These are phyloP conservation scores for Vaccinium vitisidaea DNA, from an alignment of 148 eudicot species.

Conservation along the genomic window DNA sequence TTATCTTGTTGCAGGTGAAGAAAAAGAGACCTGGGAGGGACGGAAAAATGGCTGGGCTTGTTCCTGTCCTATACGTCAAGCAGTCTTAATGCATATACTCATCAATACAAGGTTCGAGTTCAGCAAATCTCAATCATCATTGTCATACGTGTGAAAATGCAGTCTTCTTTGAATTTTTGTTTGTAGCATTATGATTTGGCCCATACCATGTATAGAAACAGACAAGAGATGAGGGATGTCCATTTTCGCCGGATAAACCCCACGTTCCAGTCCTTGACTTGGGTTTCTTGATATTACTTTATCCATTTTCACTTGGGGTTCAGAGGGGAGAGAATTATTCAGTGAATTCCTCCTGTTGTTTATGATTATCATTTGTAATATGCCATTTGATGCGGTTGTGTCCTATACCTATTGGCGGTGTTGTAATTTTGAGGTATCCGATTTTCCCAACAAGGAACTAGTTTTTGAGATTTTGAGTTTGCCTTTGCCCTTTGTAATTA, in stretches of 20 bases:
- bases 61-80: slow-evolving; percentile 83
- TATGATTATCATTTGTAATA: slow-evolving; percentile 1
- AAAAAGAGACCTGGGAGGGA: slow-evolving; percentile 93
- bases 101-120: background rate
- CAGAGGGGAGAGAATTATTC: background rate
- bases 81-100: slow-evolving; percentile 45
- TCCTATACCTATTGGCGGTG: background rate
- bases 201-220: background rate
- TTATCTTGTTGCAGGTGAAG: slow-evolving; percentile 56
- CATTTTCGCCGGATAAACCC: background rate
- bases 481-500: background rate
- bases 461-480: background rate
- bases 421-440: background rate
- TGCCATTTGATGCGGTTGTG: background rate
- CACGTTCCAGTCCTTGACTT: background rate
- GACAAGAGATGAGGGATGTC: background rate
- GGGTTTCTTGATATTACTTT: background rate
- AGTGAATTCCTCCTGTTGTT: background rate
- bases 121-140: background rate
- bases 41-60: slow-evolving; percentile 89
- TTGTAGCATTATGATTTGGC: background rate
- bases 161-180: background rate
- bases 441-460: background rate
- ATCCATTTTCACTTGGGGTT: background rate
- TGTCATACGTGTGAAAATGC: background rate